Evolutionary conservation across 1,284 basidiomycete genomes (phyloP).

Genomic region (Cystobasidiaceae sp.): DNA sequence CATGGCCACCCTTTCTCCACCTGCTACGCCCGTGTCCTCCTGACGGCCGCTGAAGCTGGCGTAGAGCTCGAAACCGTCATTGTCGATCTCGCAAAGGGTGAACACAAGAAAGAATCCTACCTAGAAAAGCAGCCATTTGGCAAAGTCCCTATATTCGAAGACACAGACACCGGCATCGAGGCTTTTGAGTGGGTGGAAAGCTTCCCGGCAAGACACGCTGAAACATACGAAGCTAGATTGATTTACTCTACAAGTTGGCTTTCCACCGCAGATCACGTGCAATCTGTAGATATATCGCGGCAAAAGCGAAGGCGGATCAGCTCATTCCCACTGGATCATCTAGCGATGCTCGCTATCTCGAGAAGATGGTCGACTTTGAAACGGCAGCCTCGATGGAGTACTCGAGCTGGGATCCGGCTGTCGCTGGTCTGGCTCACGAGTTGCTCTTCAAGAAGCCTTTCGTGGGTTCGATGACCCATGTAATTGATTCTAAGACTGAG

Average conservation of each 20-base stretch:
- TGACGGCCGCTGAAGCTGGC: conserved; percentile 54
- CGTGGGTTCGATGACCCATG: too few species aligned
- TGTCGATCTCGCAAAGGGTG: conserved; percentile 51
- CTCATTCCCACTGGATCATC: conserved; percentile 45
- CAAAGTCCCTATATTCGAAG: conserved; percentile 12
- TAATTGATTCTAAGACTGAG: too few species aligned
- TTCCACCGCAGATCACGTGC: conserved; percentile 59
- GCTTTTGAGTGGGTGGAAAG: conserved; percentile 19
- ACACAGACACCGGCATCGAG: conserved; percentile 10
- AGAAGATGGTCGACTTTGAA: conserved; percentile 54
- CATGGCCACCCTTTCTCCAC: conserved; percentile 46
- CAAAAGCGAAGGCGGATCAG: conserved; percentile 50
- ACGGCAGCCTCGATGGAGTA: conserved; percentile 56
- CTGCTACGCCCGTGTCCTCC: conserved; percentile 53
- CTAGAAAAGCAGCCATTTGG: conserved; percentile 46
- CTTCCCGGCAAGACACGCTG: too few species aligned
- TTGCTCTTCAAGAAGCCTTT: conserved; percentile 53
- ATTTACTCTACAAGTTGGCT: too few species aligned
- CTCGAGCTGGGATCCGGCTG: conserved; percentile 54
- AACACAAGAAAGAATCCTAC: conserved; percentile 39
- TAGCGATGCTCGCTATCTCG: conserved; percentile 43
- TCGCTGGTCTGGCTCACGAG: conserved; percentile 49
- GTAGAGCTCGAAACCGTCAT: conserved; percentile 53
- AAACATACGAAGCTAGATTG: too few species aligned
- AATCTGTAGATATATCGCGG: conserved; percentile 53